Conservation (phyloP, 148 eudicot species). For the Nyssa sinensis region DNA sequence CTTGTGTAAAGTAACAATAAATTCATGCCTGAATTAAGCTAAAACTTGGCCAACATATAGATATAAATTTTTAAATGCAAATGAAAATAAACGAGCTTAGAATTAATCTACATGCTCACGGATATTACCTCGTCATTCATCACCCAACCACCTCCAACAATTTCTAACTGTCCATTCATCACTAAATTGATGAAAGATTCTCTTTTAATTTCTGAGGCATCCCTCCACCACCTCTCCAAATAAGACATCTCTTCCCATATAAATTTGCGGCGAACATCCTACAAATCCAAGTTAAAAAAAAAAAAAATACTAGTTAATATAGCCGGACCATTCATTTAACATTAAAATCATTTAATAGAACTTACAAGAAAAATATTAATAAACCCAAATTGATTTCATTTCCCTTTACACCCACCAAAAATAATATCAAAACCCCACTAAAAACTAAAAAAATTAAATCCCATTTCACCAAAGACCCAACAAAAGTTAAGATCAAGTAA, state of each 20-base stretch:
- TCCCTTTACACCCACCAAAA: not conserved
- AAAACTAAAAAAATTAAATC: too few relatives aligned
- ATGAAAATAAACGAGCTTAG: not conserved
- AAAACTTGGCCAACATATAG: not conserved
- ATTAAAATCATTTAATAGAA: not conserved
- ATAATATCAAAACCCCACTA: too few relatives aligned
- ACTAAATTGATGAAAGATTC: slow-evolving; percentile 64
- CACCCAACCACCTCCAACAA: slow-evolving; percentile 99
- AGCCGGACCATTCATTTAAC: too few relatives aligned
- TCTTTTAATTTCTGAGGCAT: slow-evolving; percentile 68
- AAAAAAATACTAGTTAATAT: too few relatives aligned
- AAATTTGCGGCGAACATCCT: slow-evolving; percentile 93
- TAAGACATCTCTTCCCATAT: slow-evolving; percentile 99
- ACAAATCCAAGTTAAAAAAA: slow-evolving; percentile 17
- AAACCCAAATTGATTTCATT: not conserved
- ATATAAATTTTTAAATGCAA: too few relatives aligned
- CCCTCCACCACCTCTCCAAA: slow-evolving; percentile 99
- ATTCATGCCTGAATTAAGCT: too few relatives aligned
- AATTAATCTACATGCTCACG: not conserved
- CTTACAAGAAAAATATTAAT: not conserved
- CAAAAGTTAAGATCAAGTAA: too few relatives aligned
- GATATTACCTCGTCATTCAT: slow-evolving; percentile 96
- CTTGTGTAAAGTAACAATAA: too few relatives aligned
- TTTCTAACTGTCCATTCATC: slow-evolving; percentile 83
- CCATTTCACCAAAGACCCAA: too few relatives aligned